These are phyloP conservation scores for Botrytis sinoallii DNA, from an alignment of 2,329 filamentous ascomycete species.

Conservation along the genomic window DNA sequence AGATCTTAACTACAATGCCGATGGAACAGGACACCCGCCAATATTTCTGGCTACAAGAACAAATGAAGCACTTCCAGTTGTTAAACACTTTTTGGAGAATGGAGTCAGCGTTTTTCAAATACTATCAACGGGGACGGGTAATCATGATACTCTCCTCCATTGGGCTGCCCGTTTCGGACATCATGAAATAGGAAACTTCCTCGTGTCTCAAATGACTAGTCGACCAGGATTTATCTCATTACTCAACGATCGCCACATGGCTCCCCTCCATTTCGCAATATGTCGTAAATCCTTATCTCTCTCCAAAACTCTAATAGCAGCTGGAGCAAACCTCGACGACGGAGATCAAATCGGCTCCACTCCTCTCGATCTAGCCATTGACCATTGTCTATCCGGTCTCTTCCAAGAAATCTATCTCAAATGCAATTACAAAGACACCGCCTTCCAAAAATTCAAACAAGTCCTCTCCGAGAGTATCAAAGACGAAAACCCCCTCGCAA, in stretches of 20 bases:
- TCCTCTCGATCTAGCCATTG: conserved; percentile 1
- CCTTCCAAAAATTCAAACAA: not conserved
- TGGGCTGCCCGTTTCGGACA: conserved; percentile 2
- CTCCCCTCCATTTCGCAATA: conserved; percentile 13
- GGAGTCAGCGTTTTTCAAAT: conserved; percentile 6
- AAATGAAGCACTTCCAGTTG: not conserved
- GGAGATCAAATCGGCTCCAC: not conserved
- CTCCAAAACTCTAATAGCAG: not conserved
- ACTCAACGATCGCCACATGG: not conserved
- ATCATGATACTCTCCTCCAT: conserved; percentile 10
- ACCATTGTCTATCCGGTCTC: not conserved
- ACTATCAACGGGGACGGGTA: too few species aligned
- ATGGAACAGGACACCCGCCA: not conserved
- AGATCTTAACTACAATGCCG: conserved; percentile 5
- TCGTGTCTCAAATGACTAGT: conserved; percentile 7
- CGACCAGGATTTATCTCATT: conserved; percentile 1
- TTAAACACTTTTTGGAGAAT: not conserved
- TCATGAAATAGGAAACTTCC: conserved; percentile 9
- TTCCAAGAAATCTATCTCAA: not conserved
- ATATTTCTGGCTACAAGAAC: conserved; percentile 9
- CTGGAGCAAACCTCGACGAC: not conserved
- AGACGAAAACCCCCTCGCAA: not conserved
- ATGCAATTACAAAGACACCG: not conserved
- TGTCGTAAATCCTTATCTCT: not conserved
- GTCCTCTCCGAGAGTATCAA: conserved; percentile 5